A percentile compares a stretch with the other conserved stretches of the same genome.
phyloP scores from a whole-genome alignment of 1,284 basidiomycete species.

The Cryptococcus depauperatus region DNA sequence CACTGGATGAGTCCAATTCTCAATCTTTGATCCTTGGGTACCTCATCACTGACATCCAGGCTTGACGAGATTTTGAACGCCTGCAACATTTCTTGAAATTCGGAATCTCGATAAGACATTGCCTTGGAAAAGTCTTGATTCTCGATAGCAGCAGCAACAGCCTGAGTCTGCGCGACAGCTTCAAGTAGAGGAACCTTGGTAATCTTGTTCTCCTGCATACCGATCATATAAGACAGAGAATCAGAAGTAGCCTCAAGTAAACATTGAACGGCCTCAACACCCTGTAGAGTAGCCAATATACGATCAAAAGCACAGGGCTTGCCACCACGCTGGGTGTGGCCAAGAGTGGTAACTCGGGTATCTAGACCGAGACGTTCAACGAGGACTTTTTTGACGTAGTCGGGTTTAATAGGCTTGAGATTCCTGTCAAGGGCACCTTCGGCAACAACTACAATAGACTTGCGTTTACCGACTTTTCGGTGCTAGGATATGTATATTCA shows the following conservation, averaged over 20 bases:
- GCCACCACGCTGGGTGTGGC: constrained; percentile 94
- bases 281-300: constrained; percentile 90
- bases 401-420: constrained; percentile 81
- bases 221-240: constrained; percentile 96
- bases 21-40: constrained; percentile 66
- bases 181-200: constrained; percentile 83
- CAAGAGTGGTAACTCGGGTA: constrained; percentile 94
- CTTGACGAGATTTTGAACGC: constrained; percentile 71
- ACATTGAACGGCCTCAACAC: constrained; percentile 84
- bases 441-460: constrained; percentile 96
- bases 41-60: constrained; percentile 54
- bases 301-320: constrained; percentile 87
- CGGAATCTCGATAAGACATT: constrained; percentile 80
- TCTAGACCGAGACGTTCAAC: constrained; percentile 81
- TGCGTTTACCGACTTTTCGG: constrained; percentile 84
- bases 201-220: constrained; percentile 91
- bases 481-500: constrained; percentile 52
- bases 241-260: constrained; percentile 81
- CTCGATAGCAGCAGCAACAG: constrained; percentile 73
- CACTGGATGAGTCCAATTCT: constrained; percentile 88
- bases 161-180: constrained; percentile 77
- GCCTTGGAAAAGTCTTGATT: constrained; percentile 79
- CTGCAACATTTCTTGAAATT: constrained; percentile 78
- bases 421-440: constrained; percentile 86
- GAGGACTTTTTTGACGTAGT: constrained; percentile 83